These are phyloP conservation scores for Glebionis coronaria DNA, from an alignment of 129 eudicot genomes.

Conservation along the genomic window DNA sequence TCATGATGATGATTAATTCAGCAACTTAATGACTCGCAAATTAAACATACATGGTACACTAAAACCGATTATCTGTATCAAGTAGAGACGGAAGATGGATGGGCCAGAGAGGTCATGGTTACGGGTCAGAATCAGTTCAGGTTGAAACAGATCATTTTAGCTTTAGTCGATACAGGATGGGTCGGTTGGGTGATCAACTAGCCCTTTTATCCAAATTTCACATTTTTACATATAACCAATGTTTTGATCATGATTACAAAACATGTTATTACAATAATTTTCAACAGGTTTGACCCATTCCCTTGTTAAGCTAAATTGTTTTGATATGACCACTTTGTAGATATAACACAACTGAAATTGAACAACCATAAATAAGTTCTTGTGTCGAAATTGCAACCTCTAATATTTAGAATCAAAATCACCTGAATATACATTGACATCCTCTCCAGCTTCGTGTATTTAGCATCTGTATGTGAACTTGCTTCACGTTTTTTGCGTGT, in stretches of 20 bases:
- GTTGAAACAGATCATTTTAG: background rate
- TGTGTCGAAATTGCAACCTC: background rate
- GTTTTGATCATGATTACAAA: background rate
- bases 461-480: constrained; percentile 28
- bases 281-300: background rate
- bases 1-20: constrained; percentile 11
- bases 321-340: background rate
- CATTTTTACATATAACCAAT: background rate
- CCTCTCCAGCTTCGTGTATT: constrained; percentile 65
- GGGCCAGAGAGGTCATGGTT: background rate
- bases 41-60: background rate
- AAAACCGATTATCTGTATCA: background rate
- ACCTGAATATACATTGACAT: constrained; percentile 85
- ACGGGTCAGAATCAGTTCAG: background rate
- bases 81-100: background rate
- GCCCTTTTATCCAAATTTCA: background rate
- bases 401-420: constrained; percentile 11
- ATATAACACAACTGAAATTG: background rate
- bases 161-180: background rate
- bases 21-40: background rate
- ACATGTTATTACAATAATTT: background rate
- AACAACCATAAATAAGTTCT: background rate
- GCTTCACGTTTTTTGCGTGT: constrained; percentile 55
- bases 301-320: background rate
- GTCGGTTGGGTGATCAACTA: background rate